Percentiles rank a stretch among this genome's conserved stretches.
These are phyloP conservation scores for Hanseniaspora guilliermondii DNA, from an alignment of 805 yeast genomes.

Conservation along the genomic window DNA sequence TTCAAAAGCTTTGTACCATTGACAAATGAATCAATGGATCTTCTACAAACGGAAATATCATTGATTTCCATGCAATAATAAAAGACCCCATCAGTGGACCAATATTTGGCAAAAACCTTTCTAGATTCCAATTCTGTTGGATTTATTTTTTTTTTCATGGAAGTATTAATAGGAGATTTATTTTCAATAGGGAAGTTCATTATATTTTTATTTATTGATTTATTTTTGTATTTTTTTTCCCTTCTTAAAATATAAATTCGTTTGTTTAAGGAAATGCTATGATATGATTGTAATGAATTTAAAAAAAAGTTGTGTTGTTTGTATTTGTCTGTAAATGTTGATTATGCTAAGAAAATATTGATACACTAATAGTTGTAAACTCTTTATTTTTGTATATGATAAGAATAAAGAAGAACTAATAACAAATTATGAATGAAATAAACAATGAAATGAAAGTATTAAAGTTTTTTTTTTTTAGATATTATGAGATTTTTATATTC, in stretches of 20 bases:
- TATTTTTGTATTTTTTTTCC: too few relatives aligned
- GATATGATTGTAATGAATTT: too few relatives aligned
- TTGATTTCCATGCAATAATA: constrained; percentile 80
- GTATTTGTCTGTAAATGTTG: too few relatives aligned
- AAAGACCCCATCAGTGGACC: constrained; percentile 79
- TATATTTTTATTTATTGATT: too few relatives aligned
- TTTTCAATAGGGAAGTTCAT: not conserved
- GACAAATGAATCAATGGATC: constrained; percentile 77
- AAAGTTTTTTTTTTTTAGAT: not conserved
- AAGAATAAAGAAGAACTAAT: too few relatives aligned
- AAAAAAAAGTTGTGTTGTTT: too few relatives aligned
- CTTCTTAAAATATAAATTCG: too few relatives aligned
- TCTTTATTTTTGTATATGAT: too few relatives aligned
- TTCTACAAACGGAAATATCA: constrained; percentile 65
- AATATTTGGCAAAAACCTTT: constrained; percentile 68
- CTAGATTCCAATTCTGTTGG: constrained; percentile 19
- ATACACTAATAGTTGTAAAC: too few relatives aligned
- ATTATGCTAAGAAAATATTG: too few relatives aligned
- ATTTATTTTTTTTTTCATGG: not conserved
- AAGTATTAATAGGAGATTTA: not conserved
- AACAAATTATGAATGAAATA: not conserved
- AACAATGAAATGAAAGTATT: not conserved
- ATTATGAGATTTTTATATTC: too few relatives aligned
- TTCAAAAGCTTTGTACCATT: constrained; percentile 74
- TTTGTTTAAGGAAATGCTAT: too few relatives aligned